Conservation (phyloP, 2,329 filamentous ascomycete genomes). For the Fusarium mangiferae region DNA sequence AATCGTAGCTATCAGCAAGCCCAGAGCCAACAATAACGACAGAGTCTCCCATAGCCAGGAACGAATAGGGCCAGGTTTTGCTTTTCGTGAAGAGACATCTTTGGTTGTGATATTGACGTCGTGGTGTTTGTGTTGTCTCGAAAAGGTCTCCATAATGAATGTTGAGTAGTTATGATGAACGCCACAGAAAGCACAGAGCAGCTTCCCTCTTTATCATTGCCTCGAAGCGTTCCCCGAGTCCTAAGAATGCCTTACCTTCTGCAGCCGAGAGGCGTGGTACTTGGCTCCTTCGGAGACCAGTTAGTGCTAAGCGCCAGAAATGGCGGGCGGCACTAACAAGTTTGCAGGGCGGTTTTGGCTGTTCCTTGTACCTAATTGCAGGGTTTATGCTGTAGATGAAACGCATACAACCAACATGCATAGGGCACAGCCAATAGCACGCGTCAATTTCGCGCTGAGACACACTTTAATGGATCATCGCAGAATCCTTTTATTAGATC, state of each 20-base stretch:
- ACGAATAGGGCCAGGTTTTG: background rate
- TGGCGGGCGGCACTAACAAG: background rate
- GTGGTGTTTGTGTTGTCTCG: background rate
- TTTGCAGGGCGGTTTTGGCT: background rate
- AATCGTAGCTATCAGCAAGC: background rate
- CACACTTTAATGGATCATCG: background rate
- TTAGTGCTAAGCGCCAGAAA: fast-evolving
- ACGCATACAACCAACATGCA: background rate
- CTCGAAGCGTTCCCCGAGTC: background rate
- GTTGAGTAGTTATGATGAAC: background rate
- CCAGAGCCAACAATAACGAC: background rate
- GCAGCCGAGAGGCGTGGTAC: background rate
- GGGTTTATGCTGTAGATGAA: background rate
- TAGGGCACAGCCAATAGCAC: background rate
- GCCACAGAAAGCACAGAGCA: background rate
- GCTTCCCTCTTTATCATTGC: background rate
- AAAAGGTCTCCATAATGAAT: background rate
- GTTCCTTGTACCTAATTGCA: background rate
- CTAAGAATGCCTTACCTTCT: background rate
- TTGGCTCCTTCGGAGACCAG: fast-evolving
- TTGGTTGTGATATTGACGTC: background rate
- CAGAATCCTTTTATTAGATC: background rate
- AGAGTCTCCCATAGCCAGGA: constrained; percentile 1
- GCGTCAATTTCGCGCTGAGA: background rate
- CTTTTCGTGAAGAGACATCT: background rate